Base-by-base conservation (phyloP, 2,329 filamentous ascomycete genomes). In the Ustilaginoidea virens region DNA sequence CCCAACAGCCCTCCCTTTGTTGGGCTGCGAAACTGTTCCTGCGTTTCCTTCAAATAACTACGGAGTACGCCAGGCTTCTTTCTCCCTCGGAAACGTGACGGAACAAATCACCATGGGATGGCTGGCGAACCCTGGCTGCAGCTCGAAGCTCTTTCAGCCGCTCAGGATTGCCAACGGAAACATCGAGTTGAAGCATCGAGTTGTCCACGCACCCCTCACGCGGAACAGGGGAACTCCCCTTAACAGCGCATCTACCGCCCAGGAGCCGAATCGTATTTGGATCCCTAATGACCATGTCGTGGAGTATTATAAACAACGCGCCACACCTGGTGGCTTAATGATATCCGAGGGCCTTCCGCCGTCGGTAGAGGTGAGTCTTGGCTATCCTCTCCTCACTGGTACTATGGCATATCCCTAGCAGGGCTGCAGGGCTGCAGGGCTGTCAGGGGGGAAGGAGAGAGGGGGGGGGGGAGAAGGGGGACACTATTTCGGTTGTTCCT, bases 141-240 rank as follows among this genome's bases (percentile, higher is more conserved):
- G 34, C 10, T 41, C 43, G 26, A 29, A 44, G 33, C 41, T 53
- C 10, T 54, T 55, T 28, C 34, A 48, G 30, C 47, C 52, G 3
- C 35, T 54, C 9, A 39, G 35, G 8, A 49, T 57, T 36, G 37
- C 53, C 47, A 36, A 55, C 36, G 56, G 65, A 34, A 56, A 56
- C 24, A 52, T 62, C 24, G 45, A 45, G 7, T 56, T 73, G 18
- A 51, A 57, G 27, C 64, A 70, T 38, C 60, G 67, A 29, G 47
- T 71, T 15, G 50, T 65, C 25, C 43, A 62, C 37, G 60, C 64
- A 2, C 61, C 69, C 44, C 19, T 71, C 31, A 71, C 66, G 5
- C 58, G 67, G 12, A 63, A 62, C 38, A 57, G 67, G 16, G 61
- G 61, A 12, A 58, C 56, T 5, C 62, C 64, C 4, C 29, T 57